These are phyloP conservation scores for Metschnikowia reukaufii DNA, from an alignment of 805 yeast species.

Conservation along the genomic window DNA sequence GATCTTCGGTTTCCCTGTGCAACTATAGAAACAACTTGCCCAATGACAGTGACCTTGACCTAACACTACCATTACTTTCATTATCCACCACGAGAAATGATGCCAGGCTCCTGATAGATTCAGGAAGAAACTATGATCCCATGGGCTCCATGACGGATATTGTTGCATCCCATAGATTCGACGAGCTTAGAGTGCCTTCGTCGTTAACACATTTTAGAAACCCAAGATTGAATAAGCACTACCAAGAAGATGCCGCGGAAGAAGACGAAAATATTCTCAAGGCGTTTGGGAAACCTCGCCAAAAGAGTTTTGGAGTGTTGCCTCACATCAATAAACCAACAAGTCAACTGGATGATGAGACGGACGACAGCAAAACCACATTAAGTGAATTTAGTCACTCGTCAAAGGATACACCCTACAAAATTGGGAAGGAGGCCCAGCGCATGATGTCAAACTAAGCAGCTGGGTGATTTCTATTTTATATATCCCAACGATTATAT, in stretches of 20 bases:
- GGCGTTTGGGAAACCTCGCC: conserved; percentile 7
- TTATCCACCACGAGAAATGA: conserved; percentile 13
- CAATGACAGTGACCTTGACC: conserved; percentile 13
- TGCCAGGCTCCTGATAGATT: conserved; percentile 9
- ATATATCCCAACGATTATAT: neutral
- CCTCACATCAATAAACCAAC: conserved; percentile 5
- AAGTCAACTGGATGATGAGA: conserved; percentile 14
- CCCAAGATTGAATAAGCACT: conserved; percentile 20
- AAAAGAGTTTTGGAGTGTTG: conserved; percentile 20
- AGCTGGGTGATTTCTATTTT: too few relatives aligned
- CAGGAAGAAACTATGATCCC: conserved; percentile 6
- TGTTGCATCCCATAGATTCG: conserved; percentile 15
- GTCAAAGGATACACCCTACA: conserved; percentile 1
- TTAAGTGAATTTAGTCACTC: conserved; percentile 10
- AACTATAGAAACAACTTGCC: conserved; percentile 4
- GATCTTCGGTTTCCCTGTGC: conserved; percentile 19
- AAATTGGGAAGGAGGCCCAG: neutral
- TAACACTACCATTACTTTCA: conserved; percentile 19
- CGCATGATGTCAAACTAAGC: conserved; percentile 4
- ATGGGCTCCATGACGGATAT: conserved; percentile 18
- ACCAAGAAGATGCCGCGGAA: conserved; percentile 11
- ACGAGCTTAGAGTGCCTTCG: conserved; percentile 9
- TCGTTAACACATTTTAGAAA: conserved; percentile 15
- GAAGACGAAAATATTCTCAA: neutral
- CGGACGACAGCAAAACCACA: conserved; percentile 11